Base-by-base conservation (phyloP, 2,329 filamentous ascomycete species). In the Clonostachys byssicola region DNA sequence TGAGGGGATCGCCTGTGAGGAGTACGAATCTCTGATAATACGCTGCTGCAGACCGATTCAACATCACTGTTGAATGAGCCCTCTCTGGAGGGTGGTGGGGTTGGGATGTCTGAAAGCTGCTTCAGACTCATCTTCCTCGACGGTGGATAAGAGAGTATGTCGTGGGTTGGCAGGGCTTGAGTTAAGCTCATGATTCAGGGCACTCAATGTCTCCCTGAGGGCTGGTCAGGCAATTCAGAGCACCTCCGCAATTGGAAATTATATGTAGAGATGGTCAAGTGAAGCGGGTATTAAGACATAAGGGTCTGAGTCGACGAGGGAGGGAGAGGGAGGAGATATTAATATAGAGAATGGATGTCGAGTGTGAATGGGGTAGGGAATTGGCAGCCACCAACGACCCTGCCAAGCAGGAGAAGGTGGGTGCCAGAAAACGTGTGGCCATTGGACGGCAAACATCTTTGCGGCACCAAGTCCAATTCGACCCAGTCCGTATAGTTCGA, bases 1-100 rank as follows among this genome's bases (percentile, higher is more conserved):
- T 33, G 36, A 12, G 50, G 50, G 34, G 45, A 49, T 12, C 47
- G 49, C 18, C 46, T 43, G 8, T 47, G 50, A n/a, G 50, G 50
- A 10, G 50, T 51, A n/a, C 45, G 44, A 17, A 30, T 30, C 23
- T 41, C 23, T 16, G 34, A 13, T 16, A 23, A 17, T 13, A 23
- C 8, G 42, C 35, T 12, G 33, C 47, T 56, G 50, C 54, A 51
- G 52, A 49, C 47, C 49, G 54, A 46, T 43, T 16, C 42, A 45
- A 41, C 33, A 39, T 54, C 47, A 47, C 46, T 46, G 44, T 53
- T 42, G 47, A 48, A 40, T 52, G 49, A 54, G 47, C 48, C 40
- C 49, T 45, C 30, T 30, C 43, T 46, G 14, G 47, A 43, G 30
- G 43, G 39, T 13, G 47, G 47, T 17, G 43, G 47, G 12, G 43